Evolutionary conservation across 495 filamentous ascomycete genomes (phyloP), one percentile per base, ranked within the genome.

Genomic region (Sporormia fimetaria): DNA sequence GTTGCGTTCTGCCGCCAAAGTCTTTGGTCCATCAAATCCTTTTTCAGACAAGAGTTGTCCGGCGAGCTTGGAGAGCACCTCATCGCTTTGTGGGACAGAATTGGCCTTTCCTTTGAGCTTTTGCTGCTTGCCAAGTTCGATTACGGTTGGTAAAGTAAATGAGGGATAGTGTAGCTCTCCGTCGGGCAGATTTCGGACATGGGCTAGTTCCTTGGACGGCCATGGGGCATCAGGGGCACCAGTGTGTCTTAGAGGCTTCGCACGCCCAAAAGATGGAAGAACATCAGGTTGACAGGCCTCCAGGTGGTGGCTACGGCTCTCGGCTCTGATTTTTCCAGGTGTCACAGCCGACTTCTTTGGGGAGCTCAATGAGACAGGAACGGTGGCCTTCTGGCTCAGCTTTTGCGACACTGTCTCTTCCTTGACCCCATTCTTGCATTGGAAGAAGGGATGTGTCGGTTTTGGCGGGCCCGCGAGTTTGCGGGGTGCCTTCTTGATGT

Each of bases 401-500:
- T 48, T 57, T 28, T 47, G 7, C n/a, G n/a, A 32, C 6, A 21
- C 14, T 22, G 16, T 6, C 8, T 49, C 40, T 17, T 54, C 31
- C 22, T 45, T 44, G 9, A 14, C 18, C 8, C 24, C 25, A 5
- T 44, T 1, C 41, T 71, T 73, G 4, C 66, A 68, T 4, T 68
- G 37, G 54, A 94, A 94, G 54, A 94, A 93, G 0, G 87, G 87
- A 62, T 93, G 87, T 0, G 81, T 80, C 2, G 71, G 44, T 53
- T 83, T 92, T 16, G 60, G 37, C 21, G 72, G 60, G 21, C 58
- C 60, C 10, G 39, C 43, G 18, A 61, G 52, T 40, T 60, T 61
- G 29, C 24, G 25, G 9, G 28, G 33, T 18, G 16, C 23, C 6
- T 37, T 34, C 16, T 43, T 44, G 42, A 26, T 33, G 36, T 24